Evolutionary conservation across 176 grass and related monocot genomes (phyloP), one percentile per base, ranked within the genome.

Genomic region (Raddia distichophylla): DNA sequence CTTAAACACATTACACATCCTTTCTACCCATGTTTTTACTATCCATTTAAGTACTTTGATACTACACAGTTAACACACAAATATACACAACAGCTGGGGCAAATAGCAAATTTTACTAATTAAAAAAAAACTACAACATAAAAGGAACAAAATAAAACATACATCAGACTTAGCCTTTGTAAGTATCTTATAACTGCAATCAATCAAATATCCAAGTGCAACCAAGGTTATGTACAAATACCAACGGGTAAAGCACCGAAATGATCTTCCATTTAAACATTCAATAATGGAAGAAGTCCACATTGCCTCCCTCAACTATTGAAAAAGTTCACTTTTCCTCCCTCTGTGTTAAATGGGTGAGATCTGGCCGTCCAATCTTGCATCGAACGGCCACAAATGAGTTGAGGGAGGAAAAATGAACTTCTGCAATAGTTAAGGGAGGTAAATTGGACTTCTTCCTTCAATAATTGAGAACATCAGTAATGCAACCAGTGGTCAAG

Each of bases 11-110:
- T 40, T 40, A 40, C 14, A 32, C 49, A 61, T 44, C 17, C 64
- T 67, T 86, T 34, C 44, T 62, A 76, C n/a, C 54, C 60, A 32
- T 75, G 15, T 8, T 76, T 7, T 81, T 40, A 43, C 22, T 45
- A 32, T 19, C 8, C 35, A 49, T 11, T 13, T 17, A 67, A 66
- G 27, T 51, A 77, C 44, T 50, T 60, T 22, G 27, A 51, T 33
- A 49, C 8, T 14, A 74, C 42, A 51, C 65, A 16, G 50, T 33
- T 37, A 32, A 37, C 22, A 62, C 50, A 52, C 27, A 82, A 48
- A 82, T 40, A 67, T 50, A 77, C 58, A 64, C 8, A 58, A 18
- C 33, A 47, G 40, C 32, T 80, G 48, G 16, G 48, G 34, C 8
- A 53, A 71, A 6, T 33, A 79, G 19, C 10, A 62, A 69, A 10